A percentile compares a stretch with the other conserved stretches of the same genome.
These are phyloP conservation scores for Geosiphon pyriformis DNA, from an alignment of 192 early-diverging fungal species.

Conservation along the genomic window DNA sequence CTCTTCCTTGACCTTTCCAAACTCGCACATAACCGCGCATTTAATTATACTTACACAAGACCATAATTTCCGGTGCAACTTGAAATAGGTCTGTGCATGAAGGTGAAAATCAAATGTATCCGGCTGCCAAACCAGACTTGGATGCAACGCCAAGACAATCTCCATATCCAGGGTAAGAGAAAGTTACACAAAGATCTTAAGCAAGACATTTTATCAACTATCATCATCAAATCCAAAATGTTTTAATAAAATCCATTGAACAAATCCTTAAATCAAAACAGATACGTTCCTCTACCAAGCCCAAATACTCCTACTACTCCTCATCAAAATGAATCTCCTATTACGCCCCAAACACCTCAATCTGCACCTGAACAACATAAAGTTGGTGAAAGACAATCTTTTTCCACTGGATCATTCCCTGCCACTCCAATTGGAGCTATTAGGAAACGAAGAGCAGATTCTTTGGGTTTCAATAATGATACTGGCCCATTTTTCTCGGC, in stretches of 20 bases:
- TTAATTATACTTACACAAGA: not conserved
- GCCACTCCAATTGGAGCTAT: not conserved
- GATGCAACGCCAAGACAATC: conserved; percentile 2
- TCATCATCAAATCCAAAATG: conserved; percentile 5
- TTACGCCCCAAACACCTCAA: not conserved
- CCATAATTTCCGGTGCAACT: not conserved
- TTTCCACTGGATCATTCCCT: conserved; percentile 2
- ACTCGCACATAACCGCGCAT: not conserved
- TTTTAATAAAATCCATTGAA: too few relatives aligned
- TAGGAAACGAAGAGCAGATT: conserved; percentile 15
- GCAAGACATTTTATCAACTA: not conserved
- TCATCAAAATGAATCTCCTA: conserved; percentile 14
- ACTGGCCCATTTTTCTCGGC: conserved; percentile 65
- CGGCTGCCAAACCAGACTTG: conserved; percentile 7
- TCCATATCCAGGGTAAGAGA: conserved; percentile 5
- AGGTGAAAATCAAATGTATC: conserved; percentile 1
- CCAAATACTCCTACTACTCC: conserved; percentile 10
- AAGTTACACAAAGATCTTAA: not conserved
- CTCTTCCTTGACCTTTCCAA: not conserved
- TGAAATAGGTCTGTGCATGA: conserved; percentile 15
- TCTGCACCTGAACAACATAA: not conserved
- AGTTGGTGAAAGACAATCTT: conserved; percentile 6
- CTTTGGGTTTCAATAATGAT: conserved; percentile 32
- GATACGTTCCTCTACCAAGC: conserved; percentile 9
- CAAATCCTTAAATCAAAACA: not conserved